Base-by-base conservation (phyloP, 148 eudicot species). In the Arctostaphylos glauca region DNA sequence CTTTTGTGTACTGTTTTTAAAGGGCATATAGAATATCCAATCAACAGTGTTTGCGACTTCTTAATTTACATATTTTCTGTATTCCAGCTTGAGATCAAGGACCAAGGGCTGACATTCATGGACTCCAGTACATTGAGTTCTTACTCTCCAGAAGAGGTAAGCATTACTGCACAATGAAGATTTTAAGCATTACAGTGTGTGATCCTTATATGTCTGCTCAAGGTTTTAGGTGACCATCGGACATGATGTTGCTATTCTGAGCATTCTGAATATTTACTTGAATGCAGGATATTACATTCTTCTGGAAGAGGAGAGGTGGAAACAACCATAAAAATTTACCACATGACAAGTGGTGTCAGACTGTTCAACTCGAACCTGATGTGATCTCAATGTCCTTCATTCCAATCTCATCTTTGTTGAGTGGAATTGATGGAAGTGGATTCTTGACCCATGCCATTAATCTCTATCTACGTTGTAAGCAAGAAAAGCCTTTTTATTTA, bases 251-350 rank as follows among this genome's bases (percentile, higher is more conserved):
- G 23, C 43, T 41, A 59, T 59, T 41, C n/a, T 60, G 8, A 54
- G 4, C 60, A 15, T 54, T 10, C 18, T 44, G 54, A 76, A 47
- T 25, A 9, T 0, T 82, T 9, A 18, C 59, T 82, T 81, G 47
- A 62, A 62, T 77, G 82, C 90, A 89, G 91, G 91, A 89, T 58
- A 84, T 89, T 31, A 87, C 90, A 59, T 86, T 86, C 84, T 72
- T 87, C 87, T 87, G 87, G 85, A 87, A 86, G 85, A 83, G 91
- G 84, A 89, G 91, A 87, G 91, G 91, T 50, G 91, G 91, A 82
- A 84, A 81, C 87, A 84, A 50, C 55, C 71, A 62, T 8, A 84
- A 73, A 70, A 86, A 78, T 78, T 53, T 87, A 64, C 81, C 87
- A 58, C 90, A 89, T 75, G 76, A 77, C 55, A 86, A 81, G 77